Evolutionary conservation across 2,329 filamentous ascomycete species (phyloP), one percentile per base, ranked within the genome.

Genomic region (Fusarium multiceps): DNA sequence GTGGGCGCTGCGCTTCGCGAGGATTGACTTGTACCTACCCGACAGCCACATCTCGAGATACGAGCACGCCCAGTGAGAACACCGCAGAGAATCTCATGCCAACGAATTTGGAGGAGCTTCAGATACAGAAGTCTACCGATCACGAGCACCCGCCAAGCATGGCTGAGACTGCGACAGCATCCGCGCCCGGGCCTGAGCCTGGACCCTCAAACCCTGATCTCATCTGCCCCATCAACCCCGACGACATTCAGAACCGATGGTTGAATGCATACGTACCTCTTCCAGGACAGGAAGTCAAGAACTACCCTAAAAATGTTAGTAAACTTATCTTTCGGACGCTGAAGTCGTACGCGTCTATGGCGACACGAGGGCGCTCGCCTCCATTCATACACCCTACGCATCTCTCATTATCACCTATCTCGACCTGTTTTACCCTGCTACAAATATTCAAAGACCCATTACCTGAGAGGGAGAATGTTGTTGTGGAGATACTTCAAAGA

Each of bases 181-280:
- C 32, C 6, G 32, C 32, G 0, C 8, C 40, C 3, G 2, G 2
- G 40, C n/a, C 13, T 21, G 40, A 4, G 40, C 1, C 40, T 21
- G 20, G 0, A 1, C 40, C 32, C 32, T 9, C 32, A 9, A 11
- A 37, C 10, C 32, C 9, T 37, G 32, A n/a, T 14, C 77, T 87
- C 9, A 60, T 80, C 1, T 85, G 83, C 59, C 81, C 82, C 4
- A 84, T 86, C 65, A 79, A 85, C 48, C 80, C 79, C 1, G 80
- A 84, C 25, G 80, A 80, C 18, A 85, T 86, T 50, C 79, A 78
- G 14, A 84, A 83, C 42, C 83, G 84, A 13, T 87, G 84, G 84
- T 73, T 86, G 27, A 80, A 84, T 32, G 74, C 80, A 3, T 85
- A 81, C 37, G 80, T 86, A 7, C 83, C 84, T 1, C 60, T 82